These are phyloP conservation scores for Naganishia vaughanmartiniae DNA, from an alignment of 768 basidiomycete genomes.

Conservation along the genomic window DNA sequence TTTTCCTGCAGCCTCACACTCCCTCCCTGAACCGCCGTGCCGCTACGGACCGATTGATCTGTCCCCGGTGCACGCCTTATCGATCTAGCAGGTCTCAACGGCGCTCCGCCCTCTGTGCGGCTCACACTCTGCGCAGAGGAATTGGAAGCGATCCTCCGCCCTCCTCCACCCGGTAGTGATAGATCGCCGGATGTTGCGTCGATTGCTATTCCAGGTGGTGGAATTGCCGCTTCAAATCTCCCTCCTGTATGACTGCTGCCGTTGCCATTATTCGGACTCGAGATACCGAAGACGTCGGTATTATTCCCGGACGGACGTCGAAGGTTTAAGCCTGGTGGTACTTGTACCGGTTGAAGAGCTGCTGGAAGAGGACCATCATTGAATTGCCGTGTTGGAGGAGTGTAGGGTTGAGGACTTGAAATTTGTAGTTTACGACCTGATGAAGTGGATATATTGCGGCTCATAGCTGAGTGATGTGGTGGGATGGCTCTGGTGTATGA, in stretches of 20 bases:
- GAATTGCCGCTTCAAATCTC: conserved; percentile 24
- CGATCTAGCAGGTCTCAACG: background rate
- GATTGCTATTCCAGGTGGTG: background rate
- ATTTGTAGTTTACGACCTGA: conserved; percentile 27
- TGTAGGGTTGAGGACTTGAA: conserved; percentile 31
- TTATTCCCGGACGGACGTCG: background rate
- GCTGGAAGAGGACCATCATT: conserved; percentile 1
- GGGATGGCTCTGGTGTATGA: background rate
- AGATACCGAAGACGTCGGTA: conserved; percentile 35
- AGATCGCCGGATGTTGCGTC: background rate
- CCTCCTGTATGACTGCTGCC: background rate
- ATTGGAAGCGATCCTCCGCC: background rate
- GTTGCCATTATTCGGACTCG: background rate
- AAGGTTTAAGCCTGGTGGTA: background rate
- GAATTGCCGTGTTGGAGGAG: background rate
- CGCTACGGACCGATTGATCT: background rate
- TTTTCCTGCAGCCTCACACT: background rate
- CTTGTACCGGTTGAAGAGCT: conserved; percentile 7
- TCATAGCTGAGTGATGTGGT: background rate
- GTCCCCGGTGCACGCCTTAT: background rate
- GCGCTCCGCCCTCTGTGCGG: no score
- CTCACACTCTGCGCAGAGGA: background rate
- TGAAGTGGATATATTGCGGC: background rate
- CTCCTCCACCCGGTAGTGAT: background rate
- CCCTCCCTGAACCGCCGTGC: background rate